Percentiles rank a stretch among this genome's conserved stretches.
Evolutionary conservation across 2,329 filamentous ascomycete genomes (phyloP).

Genomic region (Fusarium drepaniforme): DNA sequence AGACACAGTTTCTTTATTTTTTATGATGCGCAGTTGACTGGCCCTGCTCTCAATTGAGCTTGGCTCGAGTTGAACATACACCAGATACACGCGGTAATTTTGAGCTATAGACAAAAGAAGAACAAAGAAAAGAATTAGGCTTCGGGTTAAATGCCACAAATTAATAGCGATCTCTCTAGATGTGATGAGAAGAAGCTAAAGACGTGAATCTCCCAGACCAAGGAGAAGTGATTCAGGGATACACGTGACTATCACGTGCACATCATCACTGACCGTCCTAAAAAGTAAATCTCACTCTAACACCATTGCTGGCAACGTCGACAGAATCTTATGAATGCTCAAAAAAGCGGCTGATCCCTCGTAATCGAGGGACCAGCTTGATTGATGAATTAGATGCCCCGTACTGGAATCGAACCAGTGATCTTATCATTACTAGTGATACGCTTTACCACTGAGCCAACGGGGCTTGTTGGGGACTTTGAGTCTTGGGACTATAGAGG

Average conservation of each 20-base stretch:
- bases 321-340: neutral
- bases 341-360: neutral
- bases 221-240: neutral
- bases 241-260: neutral
- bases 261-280: neutral
- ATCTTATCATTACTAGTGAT: slow-evolving; percentile 30
- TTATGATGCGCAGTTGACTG: too few relatives aligned
- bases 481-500: neutral
- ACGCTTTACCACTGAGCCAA: slow-evolving; percentile 30
- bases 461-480: neutral
- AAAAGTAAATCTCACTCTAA: neutral
- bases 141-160: too few relatives aligned
- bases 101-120: too few relatives aligned
- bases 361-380: neutral
- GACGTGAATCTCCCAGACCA: neutral
- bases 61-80: too few relatives aligned
- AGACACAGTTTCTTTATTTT: too few relatives aligned
- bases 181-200: neutral
- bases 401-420: slow-evolving; percentile 28
- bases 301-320: neutral
- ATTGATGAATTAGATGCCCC: neutral
- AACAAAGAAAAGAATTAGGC: too few relatives aligned
- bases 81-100: too few relatives aligned
- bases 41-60: too few relatives aligned
- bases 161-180: neutral